Evolutionary conservation across 106 monocot genomes (phyloP), one percentile per base, ranked within the genome.

Genomic region (Posidonia australis): DNA sequence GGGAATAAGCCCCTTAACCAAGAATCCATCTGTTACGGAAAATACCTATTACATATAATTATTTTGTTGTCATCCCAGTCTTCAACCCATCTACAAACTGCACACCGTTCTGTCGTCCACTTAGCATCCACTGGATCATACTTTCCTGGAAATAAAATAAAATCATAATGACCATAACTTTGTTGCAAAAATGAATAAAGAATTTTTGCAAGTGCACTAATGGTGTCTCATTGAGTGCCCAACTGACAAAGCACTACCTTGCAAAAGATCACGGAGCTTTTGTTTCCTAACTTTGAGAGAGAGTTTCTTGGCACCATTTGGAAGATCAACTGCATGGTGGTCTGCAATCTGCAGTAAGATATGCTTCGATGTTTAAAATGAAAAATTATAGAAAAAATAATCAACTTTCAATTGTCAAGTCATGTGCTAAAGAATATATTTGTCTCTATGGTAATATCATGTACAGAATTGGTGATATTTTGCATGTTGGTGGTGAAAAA

Each of bases 11-110:
- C 36, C 36, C 36, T 4, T 36, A 7, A 7, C 7, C 36, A 36
- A 36, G 32, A 36, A 21, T 29, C 4, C 30, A 53, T 14, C 10
- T 21, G 9, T 22, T 69, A 19, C 6, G 5, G 36, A 65, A 2
- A 58, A 48, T 72, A 98, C 98, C 98, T 91, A 70, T 85, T 98
- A 66, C 98, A 98, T 21, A 98, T 87, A 42, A 98, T 91, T 32
- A 98, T 98, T 79, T 98, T 91, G 65, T 98, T 98, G 65, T 91
- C 82, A 49, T 98, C 98, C 98, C 98, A 98, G 52, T 98, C 98
- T 77, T 87, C 87, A 67, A 91, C 82, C 98, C 98, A 91, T 77
- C 98, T 83, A 61, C 98, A 98, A 62, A 98, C 58, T 52, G 98
- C 91, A 85, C 98, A 98, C 63, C 91, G 70, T 71, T 98, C 98